Percentiles rank a stretch among this genome's conserved stretches.
Evolutionary conservation across 768 basidiomycete species (phyloP).

Genomic region (Tulasnella sp.): DNA sequence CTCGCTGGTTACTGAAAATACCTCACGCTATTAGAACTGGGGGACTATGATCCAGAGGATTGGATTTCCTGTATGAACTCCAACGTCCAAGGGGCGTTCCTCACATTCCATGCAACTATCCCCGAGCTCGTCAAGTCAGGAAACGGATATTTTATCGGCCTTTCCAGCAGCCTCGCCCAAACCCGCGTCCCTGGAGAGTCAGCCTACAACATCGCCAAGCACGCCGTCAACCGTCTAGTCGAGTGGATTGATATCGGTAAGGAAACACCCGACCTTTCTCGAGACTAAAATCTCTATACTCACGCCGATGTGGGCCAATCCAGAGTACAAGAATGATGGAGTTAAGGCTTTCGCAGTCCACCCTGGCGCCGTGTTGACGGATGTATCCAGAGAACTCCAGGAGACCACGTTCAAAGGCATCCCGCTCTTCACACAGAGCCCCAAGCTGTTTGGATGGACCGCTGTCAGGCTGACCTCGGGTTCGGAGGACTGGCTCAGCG

Average conservation of each 20-base stretch:
- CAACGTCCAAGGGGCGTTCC: constrained; percentile 32
- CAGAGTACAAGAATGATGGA: neutral
- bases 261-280: neutral
- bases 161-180: constrained; percentile 19
- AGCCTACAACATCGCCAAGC: constrained; percentile 25
- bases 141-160: constrained; percentile 28
- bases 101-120: constrained; percentile 21
- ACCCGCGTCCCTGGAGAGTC: constrained; percentile 14
- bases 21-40: neutral
- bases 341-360: constrained; percentile 24
- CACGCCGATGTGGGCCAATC: too few species aligned
- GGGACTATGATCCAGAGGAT: constrained; percentile 30
- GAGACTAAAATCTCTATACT: neutral
- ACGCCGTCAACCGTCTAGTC: constrained; percentile 15
- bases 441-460: constrained; percentile 4
- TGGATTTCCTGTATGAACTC: constrained; percentile 33
- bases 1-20: neutral
- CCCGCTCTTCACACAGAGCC: neutral
- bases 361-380: constrained; percentile 28
- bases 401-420: neutral
- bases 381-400: constrained; percentile 21
- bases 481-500: constrained; percentile 11
- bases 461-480: constrained; percentile 16
- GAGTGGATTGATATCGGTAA: constrained; percentile 26
- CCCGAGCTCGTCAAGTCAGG: neutral